Evolutionary conservation across 2,329 filamentous ascomycete genomes (phyloP), one percentile per base, ranked within the genome.

Genomic region (Phialophora macrospora): DNA sequence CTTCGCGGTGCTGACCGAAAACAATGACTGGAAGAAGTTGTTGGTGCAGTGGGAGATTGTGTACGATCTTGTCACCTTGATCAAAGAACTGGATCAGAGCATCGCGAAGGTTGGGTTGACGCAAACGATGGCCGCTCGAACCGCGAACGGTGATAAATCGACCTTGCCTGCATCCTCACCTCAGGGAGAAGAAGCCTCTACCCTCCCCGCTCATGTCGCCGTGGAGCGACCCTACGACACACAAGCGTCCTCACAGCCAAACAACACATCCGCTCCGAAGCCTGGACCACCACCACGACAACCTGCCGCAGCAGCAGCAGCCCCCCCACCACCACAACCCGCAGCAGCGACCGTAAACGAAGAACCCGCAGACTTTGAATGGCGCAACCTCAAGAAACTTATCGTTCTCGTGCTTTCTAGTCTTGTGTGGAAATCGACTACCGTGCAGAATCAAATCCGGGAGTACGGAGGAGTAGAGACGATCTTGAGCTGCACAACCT

Each of bases 41-140:
- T 85, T 98, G 46, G 91, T 96, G 57, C 90, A 96, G 70, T 98
- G 94, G 91, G 92, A 97, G 76, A 88, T 93, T 46, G 88, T 92
- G 0, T 94, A 93, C 74, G 94, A 98, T 75, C 85, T 98, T 4
- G 87, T 97, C 8, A 92, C 92, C 0, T 81, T 98, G 2, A 86
- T 98, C 51, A 91, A 91, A 72, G 92, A 93, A 64, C 85, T 98
- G 2, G 94, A 98, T 74, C 88, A 88, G 17, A 93, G 90, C 55
- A 94, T 97, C 26, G 90, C 91, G 12, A 95, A 95, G 77, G 91
- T 92, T 59, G 85, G 76, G 41, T 67, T 79, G 28, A 69, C 72
- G n/a, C 62, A 63, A n/a, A 22, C 65, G 3, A 61, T 67, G 26
- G 67, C 66, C 24, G 63, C 68, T 26, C 46, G 48, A 20, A 41